Evolutionary conservation across 2,329 filamentous ascomycete species (phyloP).

Genomic region (Trichophyton benhamiae): DNA sequence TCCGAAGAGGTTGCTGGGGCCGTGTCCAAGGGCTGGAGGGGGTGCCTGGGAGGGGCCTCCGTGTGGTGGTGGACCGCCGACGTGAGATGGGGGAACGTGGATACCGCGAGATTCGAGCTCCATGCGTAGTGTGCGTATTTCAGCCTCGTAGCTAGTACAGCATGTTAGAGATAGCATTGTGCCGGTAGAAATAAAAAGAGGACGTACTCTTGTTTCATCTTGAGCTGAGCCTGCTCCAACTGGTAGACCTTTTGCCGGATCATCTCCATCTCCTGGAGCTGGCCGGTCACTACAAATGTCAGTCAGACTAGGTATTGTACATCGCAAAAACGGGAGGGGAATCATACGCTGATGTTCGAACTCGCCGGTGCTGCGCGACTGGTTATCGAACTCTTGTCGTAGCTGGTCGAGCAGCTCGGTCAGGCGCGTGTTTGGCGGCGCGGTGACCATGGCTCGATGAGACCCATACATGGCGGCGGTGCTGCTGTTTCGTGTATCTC

Average conservation of each 20-base stretch:
- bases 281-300: constrained; percentile 57
- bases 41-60: constrained; percentile 70
- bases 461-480: constrained; percentile 61
- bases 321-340: constrained; percentile 1
- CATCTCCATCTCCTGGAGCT: constrained; percentile 90
- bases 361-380: constrained; percentile 67
- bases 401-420: constrained; percentile 88
- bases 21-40: constrained; percentile 74
- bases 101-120: constrained; percentile 67
- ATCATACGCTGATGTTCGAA: constrained; percentile 88
- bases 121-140: constrained; percentile 71
- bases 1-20: constrained; percentile 79
- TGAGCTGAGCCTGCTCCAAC: constrained; percentile 79
- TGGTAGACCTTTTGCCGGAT: constrained; percentile 87
- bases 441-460: constrained; percentile 68
- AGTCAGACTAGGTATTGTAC: background rate
- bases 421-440: constrained; percentile 57
- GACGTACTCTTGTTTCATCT: constrained; percentile 79
- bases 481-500: background rate
- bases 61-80: constrained; percentile 62
- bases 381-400: constrained; percentile 78
- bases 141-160: constrained; percentile 69
- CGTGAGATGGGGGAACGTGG: constrained; percentile 52
- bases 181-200: background rate
- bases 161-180: background rate